These are phyloP conservation scores for Galerina sulciceps DNA, from an alignment of 768 basidiomycete species.

Conservation along the genomic window DNA sequence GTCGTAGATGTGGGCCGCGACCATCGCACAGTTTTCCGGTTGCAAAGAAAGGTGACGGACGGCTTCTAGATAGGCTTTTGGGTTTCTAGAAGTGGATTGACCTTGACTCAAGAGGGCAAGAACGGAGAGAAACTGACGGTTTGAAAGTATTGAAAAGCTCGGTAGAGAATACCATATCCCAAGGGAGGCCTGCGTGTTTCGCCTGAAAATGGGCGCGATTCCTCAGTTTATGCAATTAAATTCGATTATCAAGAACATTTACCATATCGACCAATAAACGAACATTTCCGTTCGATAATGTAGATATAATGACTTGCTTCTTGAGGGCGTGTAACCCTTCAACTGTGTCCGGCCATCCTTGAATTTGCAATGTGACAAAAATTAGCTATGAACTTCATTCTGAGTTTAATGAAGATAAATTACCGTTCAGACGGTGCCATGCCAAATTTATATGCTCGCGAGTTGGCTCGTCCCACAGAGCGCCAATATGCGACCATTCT, in stretches of 20 bases:
- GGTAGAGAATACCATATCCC: slow-evolving; percentile 65
- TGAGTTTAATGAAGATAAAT: background rate
- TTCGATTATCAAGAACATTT: slow-evolving; percentile 4
- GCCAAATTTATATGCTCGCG: slow-evolving; percentile 48
- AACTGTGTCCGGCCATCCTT: slow-evolving; percentile 63
- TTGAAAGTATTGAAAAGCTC: slow-evolving; percentile 68
- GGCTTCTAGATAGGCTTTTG: slow-evolving; percentile 53
- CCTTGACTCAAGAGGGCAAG: background rate
- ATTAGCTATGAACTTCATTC: background rate
- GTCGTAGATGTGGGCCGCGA: slow-evolving; percentile 65
- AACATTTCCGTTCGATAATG: slow-evolving; percentile 69
- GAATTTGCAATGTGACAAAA: background rate
- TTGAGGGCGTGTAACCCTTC: slow-evolving; percentile 55
- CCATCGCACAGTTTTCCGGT: slow-evolving; percentile 60
- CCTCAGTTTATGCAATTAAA: background rate
- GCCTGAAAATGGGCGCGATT: slow-evolving; percentile 42
- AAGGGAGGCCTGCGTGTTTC: slow-evolving; percentile 62
- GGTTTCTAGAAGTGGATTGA: slow-evolving; percentile 40
- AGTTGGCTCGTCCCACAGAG: slow-evolving; percentile 45
- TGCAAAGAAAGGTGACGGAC: slow-evolving; percentile 51
- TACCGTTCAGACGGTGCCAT: slow-evolving; percentile 66
- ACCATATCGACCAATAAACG: slow-evolving; percentile 67
- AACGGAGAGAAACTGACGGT: slow-evolving; percentile 42
- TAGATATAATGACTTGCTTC: slow-evolving; percentile 51
- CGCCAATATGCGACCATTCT: slow-evolving; percentile 55